Evolutionary conservation across 2,329 filamentous ascomycete genomes (phyloP).

Genomic region (Intubia oerlemansii): DNA sequence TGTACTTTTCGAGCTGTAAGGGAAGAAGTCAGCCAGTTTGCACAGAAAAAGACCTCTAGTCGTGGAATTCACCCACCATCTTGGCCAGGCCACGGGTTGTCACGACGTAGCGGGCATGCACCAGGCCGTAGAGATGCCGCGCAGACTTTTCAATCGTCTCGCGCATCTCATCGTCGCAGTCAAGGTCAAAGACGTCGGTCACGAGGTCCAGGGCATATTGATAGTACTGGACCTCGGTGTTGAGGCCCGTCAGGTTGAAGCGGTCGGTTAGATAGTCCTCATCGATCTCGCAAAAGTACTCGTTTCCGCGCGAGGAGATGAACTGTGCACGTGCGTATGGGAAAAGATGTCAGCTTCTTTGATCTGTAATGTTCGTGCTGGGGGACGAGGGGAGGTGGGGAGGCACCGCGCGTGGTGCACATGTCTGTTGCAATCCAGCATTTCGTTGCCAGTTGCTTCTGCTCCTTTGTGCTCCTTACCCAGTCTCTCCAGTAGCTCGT

Average conservation of each 20-base stretch:
- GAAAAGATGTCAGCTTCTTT: too few relatives aligned
- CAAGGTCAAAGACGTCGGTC: constrained; percentile 94
- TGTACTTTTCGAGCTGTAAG: constrained; percentile 84
- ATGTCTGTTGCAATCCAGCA: too few relatives aligned
- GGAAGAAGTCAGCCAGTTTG: too few relatives aligned
- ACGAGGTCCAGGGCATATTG: constrained; percentile 96
- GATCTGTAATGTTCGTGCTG: too few relatives aligned
- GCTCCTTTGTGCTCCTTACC: too few relatives aligned
- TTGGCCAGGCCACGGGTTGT: constrained; percentile 85
- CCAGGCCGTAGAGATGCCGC: constrained; percentile 81
- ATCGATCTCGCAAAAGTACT: constrained; percentile 99
- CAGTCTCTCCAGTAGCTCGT: constrained; percentile 99
- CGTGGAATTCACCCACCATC: constrained; percentile 59
- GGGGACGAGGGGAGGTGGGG: background rate
- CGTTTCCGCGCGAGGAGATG: constrained; percentile 90
- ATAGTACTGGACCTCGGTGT: constrained; percentile 96
- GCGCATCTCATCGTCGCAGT: constrained; percentile 95
- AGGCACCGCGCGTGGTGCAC: too few relatives aligned
- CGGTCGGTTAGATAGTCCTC: constrained; percentile 96
- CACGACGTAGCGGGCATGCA: constrained; percentile 91
- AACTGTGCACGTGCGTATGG: too few relatives aligned
- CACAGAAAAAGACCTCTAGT: background rate
- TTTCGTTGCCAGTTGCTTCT: too few relatives aligned
- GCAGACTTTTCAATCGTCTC: constrained; percentile 97
- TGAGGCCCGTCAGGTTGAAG: constrained; percentile 93